Percentiles rank a stretch among this genome's conserved stretches.
These are phyloP conservation scores for Entomortierella beljakovae DNA, from an alignment of 192 early-diverging fungal genomes.

Conservation along the genomic window DNA sequence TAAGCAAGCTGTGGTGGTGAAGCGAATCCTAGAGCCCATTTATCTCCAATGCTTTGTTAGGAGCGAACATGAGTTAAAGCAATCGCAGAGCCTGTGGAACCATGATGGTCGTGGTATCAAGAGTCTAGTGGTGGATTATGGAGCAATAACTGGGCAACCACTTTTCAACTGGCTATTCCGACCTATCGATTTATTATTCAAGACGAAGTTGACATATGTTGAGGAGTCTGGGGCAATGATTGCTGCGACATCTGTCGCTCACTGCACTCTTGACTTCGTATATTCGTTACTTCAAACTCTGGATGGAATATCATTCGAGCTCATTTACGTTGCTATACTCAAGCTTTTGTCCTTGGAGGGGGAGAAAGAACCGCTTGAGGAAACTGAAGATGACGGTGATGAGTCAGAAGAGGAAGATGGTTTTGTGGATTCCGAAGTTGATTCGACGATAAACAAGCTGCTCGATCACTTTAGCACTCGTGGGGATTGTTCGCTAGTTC, in stretches of 20 bases:
- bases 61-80: slow-evolving; percentile 18
- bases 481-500: slow-evolving; percentile 35
- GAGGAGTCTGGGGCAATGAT: slow-evolving; percentile 50
- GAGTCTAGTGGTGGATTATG: slow-evolving; percentile 35
- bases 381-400: slow-evolving; percentile 14
- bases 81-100: slow-evolving; percentile 34
- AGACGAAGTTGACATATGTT: slow-evolving; percentile 42
- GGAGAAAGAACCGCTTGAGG: slow-evolving; percentile 25
- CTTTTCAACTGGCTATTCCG: slow-evolving; percentile 53
- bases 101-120: slow-evolving; percentile 47
- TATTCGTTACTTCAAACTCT: slow-evolving; percentile 46
- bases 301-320: slow-evolving; percentile 49
- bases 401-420: slow-evolving; percentile 46
- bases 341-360: slow-evolving; percentile 41
- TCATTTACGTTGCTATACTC: slow-evolving; percentile 41
- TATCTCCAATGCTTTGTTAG: slow-evolving; percentile 45
- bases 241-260: slow-evolving; percentile 38
- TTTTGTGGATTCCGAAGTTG: slow-evolving; percentile 47
- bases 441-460: slow-evolving; percentile 26
- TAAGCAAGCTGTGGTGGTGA: slow-evolving; percentile 35
- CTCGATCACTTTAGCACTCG: slow-evolving; percentile 50
- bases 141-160: slow-evolving; percentile 41
- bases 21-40: slow-evolving; percentile 35
- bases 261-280: slow-evolving; percentile 40
- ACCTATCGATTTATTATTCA: slow-evolving; percentile 42